Base-by-base conservation (phyloP, 345 rosid genomes). In the Gossypium bickii region DNA sequence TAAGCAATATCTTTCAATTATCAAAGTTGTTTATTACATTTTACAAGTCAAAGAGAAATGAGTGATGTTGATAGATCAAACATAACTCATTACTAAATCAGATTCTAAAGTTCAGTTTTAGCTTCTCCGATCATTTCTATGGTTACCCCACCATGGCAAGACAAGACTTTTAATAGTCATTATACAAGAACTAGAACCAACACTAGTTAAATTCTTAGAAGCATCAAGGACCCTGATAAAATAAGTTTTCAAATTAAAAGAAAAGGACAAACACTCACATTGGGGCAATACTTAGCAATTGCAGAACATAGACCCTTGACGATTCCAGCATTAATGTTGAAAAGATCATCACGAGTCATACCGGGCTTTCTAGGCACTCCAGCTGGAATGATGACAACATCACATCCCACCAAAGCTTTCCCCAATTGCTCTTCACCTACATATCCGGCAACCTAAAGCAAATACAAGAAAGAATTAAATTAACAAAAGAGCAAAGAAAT, bases 331-430 rank as follows among this genome's bases (percentile, higher is more conserved):
- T 93, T 93, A 57, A 93, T 93, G 82, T 93, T 91, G 72, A 93
- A 93, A 75, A 93, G 92, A 85, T 91, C 98, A 76, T 93, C 98
- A 51, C 95, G 92, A 20, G 93, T 91, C 97, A 93, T 93, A 9
- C 97, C 98, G 1, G 98, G 97, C 83, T 91, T 93, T 75, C 98
- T 84, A 3, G 98, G 98, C 0, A 91, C 98, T 57, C 97, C 97
- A 74, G 97, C 97, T 0, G 93, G 95, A 74, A 93, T 89, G 51
- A 91, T 88, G 49, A 93, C 95, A 78, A 93, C 72, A 75, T 91
- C 98, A 7, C 86, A 80, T 57, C 92, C 97, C 71, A 89, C 89
- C 80, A 90, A 77, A 62, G 95, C 98, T 77, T 84, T 74, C 12
- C 88, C 90, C 18, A 93, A 78, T 72, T 89, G 86, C 3, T 89